phyloP scores from a whole-genome alignment of 306 rosid species.

The Rosa lucieae region DNA sequence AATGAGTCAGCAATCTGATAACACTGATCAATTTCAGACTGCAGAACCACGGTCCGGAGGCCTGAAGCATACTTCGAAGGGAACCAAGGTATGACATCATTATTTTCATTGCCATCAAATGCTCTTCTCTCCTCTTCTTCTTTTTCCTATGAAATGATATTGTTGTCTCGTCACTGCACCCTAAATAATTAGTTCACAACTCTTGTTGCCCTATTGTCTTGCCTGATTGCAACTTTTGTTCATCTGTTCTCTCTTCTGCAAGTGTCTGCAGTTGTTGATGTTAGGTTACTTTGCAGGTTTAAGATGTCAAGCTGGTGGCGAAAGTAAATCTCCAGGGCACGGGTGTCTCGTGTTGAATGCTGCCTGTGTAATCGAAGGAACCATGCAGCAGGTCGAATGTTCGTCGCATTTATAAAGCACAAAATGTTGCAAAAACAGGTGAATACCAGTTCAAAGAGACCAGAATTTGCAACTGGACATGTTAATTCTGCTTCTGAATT shows the following conservation, averaged over 20 bases:
- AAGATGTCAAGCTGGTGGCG: constrained; percentile 26
- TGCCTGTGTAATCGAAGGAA: background rate
- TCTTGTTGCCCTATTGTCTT: background rate
- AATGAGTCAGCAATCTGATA: background rate
- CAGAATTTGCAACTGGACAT: background rate
- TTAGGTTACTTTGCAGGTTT: constrained; percentile 13
- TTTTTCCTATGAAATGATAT: background rate
- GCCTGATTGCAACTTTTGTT: too few relatives aligned
- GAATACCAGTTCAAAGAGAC: background rate
- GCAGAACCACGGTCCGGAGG: background rate
- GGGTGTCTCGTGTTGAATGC: background rate
- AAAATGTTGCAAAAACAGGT: background rate
- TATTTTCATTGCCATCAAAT: background rate
- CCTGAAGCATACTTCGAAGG: constrained; percentile 9
- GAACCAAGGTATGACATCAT: constrained; percentile 27
- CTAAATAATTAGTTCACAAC: background rate
- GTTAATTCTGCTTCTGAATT: background rate
- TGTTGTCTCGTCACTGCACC: background rate
- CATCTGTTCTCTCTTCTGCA: background rate
- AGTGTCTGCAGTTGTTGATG: background rate
- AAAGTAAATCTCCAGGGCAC: background rate
- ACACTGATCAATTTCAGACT: constrained; percentile 25
- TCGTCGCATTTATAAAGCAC: background rate
- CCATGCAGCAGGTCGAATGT: background rate
- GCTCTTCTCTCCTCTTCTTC: background rate